A percentile compares a stretch with the other conserved stretches of the same genome.
Conservation (phyloP, 78 protist species). For the Planoprotostelium fungivorum region DNA sequence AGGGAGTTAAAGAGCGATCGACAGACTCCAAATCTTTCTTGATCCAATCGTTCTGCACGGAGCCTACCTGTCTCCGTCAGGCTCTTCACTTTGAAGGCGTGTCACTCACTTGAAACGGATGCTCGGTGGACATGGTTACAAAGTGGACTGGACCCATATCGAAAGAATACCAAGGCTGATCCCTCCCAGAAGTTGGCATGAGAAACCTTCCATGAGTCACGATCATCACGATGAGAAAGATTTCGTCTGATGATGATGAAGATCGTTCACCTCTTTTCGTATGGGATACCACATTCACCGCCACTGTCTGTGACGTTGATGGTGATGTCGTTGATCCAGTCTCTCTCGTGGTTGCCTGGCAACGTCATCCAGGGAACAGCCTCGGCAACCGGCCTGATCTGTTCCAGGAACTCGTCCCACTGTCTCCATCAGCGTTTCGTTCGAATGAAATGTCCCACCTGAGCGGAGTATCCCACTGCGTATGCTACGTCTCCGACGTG, state of each 20-base stretch:
- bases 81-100: too few species aligned
- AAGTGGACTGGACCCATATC: slow-evolving; percentile 60
- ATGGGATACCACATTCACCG: slow-evolving; percentile 74
- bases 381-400: slow-evolving; percentile 22
- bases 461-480: slow-evolving; percentile 15
- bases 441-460: not conserved
- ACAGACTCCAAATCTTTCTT: slow-evolving; percentile 27
- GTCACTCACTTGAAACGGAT: slow-evolving; percentile 17
- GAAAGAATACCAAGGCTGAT: slow-evolving; percentile 54
- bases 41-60: slow-evolving; percentile 37
- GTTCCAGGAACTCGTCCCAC: slow-evolving; percentile 51
- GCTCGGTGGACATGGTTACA: slow-evolving; percentile 56
- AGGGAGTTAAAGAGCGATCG: slow-evolving; percentile 44
- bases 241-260: too few species aligned
- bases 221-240: not conserved
- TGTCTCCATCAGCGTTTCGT: too few species aligned
- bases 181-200: slow-evolving; percentile 34
- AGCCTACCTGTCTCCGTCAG: slow-evolving; percentile 10
- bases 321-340: not conserved
- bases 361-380: slow-evolving; percentile 27
- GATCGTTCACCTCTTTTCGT: not conserved
- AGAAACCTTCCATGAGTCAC: slow-evolving; percentile 5
- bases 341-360: slow-evolving; percentile 23
- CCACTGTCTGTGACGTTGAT: slow-evolving; percentile 39
- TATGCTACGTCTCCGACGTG: slow-evolving; percentile 69